Evolutionary conservation across 192 early-diverging fungal species (phyloP).

Genomic region (Entrophospora sp.): DNA sequence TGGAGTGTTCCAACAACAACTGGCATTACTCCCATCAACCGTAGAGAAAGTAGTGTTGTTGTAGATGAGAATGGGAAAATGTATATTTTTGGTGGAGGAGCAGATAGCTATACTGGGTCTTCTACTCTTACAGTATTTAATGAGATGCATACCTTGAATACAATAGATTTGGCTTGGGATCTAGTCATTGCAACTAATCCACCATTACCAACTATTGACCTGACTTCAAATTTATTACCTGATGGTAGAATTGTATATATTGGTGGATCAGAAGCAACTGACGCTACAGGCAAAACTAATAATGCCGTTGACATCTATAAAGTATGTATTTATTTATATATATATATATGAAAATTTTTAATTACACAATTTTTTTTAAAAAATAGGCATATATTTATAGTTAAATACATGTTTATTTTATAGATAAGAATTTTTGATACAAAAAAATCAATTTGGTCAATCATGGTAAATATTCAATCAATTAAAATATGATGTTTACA

Average conservation of each 20-base stretch:
- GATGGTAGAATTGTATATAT: slow-evolving; percentile 1
- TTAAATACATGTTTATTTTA: too few relatives aligned
- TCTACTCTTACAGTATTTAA: not conserved
- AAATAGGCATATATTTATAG: not conserved
- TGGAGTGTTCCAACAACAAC: too few relatives aligned
- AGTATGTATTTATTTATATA: not conserved
- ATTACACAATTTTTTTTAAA: not conserved
- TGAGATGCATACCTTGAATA: not conserved
- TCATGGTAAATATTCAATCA: not conserved
- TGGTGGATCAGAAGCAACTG: not conserved
- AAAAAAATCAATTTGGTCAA: not conserved
- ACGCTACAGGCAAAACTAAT: not conserved
- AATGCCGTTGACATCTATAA: not conserved
- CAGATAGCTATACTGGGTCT: too few relatives aligned
- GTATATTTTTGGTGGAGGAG: not conserved
- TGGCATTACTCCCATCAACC: not conserved
- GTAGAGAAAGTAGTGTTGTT: not conserved
- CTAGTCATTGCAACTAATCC: not conserved
- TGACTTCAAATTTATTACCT: not conserved
- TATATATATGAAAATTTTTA: not conserved
- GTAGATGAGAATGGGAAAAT: not conserved
- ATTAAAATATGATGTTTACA: not conserved
- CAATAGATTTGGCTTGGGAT: not conserved
- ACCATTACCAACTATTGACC: not conserved
- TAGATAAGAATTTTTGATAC: not conserved